Evolutionary conservation across 345 rosid genomes (phyloP), one percentile per base, ranked within the genome.

Genomic region (Lagerstroemia speciosa): DNA sequence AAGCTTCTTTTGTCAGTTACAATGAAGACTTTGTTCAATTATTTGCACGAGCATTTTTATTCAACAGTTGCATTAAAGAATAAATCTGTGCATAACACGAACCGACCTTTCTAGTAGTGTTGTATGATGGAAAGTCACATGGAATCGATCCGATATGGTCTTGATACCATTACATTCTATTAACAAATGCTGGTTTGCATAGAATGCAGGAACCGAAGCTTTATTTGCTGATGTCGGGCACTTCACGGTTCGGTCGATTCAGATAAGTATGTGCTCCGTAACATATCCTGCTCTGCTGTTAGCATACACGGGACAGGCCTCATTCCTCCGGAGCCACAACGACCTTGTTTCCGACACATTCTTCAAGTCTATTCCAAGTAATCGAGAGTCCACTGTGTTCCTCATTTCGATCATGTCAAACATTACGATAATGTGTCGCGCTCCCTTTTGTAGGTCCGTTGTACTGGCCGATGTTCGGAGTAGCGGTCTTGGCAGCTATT

Each of bases 221-320:
- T 55, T 87, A 52, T 87, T 87, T 60, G 88, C 85, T 0, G 88
- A 83, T 74, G 78, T 85, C 66, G 88, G 90, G 0, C 90, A 87
- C 67, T 87, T 85, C 72, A 70, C 80, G 0, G 74, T 83, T 33
- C 75, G 53, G 8, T 79, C 92, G 0, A 79, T 83, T 57, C 88
- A 78, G 43, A 38, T 83, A 2, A 82, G 92, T 64, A 72, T 75
- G 73, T 82, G 85, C 34, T 0, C 33, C 0, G 68, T 83, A 9
- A 64, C 79, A 0, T 67, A 77, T 45, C 92, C 92, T 1, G 74
- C 86, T 26, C 67, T 85, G 2, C 5, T 83, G 60, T 33, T 78
- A n/a, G 80, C 87, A 0, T 85, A 85, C 11, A 30, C 71, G 2
- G 83, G 87, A 7, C 84, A 83, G 50, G 68, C 74, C 14, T 68